Evolutionary conservation across 1,284 basidiomycete species (phyloP).

Genomic region (Apiotrichum gamsii): DNA sequence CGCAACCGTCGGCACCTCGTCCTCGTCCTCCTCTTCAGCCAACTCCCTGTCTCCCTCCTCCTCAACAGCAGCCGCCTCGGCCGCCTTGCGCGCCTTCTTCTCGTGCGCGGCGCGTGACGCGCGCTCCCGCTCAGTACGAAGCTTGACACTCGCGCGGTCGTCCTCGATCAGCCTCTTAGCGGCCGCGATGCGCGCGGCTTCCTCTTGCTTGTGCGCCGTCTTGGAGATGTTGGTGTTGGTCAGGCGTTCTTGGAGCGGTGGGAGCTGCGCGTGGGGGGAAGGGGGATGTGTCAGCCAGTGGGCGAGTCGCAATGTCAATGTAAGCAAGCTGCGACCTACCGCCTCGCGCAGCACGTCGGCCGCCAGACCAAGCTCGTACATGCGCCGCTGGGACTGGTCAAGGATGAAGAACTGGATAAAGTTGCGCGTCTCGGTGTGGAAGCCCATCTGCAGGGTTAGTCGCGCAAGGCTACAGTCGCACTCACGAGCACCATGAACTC

Average conservation of each 20-base stretch:
- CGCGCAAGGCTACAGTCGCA: neutral
- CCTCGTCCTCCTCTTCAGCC: slow-evolving; percentile 16
- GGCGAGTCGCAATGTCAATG: too few species aligned
- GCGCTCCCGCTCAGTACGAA: slow-evolving; percentile 32
- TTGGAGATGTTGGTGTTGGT: slow-evolving; percentile 6
- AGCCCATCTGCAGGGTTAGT: slow-evolving; percentile 33
- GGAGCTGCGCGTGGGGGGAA: too few species aligned
- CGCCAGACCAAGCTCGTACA: slow-evolving; percentile 36
- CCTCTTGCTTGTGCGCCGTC: slow-evolving; percentile 21
- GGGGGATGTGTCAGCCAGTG: too few species aligned
- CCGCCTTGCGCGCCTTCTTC: slow-evolving; percentile 6
- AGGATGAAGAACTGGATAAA: slow-evolving; percentile 32
- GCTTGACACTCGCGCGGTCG: slow-evolving; percentile 34
- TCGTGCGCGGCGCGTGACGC: slow-evolving; percentile 21
- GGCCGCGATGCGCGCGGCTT: slow-evolving; percentile 24
- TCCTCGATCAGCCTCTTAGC: slow-evolving; percentile 38
- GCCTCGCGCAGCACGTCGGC: slow-evolving; percentile 28
- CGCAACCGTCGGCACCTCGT: slow-evolving; percentile 15
- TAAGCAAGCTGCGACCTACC: slow-evolving; percentile 23
- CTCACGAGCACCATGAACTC: slow-evolving; percentile 43
- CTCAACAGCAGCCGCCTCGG: slow-evolving; percentile 2
- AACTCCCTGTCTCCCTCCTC: slow-evolving; percentile 13
- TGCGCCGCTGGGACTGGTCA: slow-evolving; percentile 23
- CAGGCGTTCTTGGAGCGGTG: slow-evolving; percentile 20
- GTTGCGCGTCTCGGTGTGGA: slow-evolving; percentile 32